A percentile compares a stretch with the other conserved stretches of the same genome.
phyloP scores from a whole-genome alignment of 1,284 basidiomycete genomes.

The Cryptococcus sp. region DNA sequence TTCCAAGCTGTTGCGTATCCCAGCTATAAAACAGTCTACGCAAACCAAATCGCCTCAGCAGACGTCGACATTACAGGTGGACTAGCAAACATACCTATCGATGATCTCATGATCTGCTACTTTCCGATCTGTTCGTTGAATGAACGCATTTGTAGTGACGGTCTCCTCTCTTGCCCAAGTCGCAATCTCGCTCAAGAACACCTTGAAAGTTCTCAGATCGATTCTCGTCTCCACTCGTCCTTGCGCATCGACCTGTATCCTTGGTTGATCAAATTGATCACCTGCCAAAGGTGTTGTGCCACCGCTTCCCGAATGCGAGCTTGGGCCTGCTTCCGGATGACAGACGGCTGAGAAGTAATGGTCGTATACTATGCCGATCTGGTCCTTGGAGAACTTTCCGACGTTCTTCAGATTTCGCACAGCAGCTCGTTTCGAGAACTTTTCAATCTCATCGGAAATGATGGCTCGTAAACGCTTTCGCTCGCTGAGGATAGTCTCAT shows the following conservation, averaged over 20 bases:
- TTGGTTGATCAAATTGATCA: constrained; percentile 43
- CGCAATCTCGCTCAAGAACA: constrained; percentile 88
- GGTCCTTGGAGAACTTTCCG: constrained; percentile 82
- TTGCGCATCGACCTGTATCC: constrained; percentile 49
- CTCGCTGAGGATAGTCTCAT: constrained; percentile 89
- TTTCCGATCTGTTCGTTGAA: constrained; percentile 61
- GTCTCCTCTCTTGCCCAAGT: constrained; percentile 97
- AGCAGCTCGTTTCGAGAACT: constrained; percentile 92
- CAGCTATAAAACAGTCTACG: constrained; percentile 83
- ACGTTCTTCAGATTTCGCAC: constrained; percentile 83
- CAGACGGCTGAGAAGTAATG: constrained; percentile 85
- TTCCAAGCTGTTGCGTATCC: constrained; percentile 77
- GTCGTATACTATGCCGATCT: constrained; percentile 87
- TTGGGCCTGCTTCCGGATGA: constrained; percentile 56
- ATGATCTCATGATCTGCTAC: constrained; percentile 57
- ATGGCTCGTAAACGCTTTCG: constrained; percentile 84
- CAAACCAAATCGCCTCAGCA: not conserved
- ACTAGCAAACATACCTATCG: constrained; percentile 44
- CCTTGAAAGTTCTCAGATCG: constrained; percentile 78
- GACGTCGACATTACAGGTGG: not conserved
- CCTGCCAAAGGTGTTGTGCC: constrained; percentile 21
- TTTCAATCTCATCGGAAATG: constrained; percentile 91
- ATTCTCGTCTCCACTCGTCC: constrained; percentile 89
- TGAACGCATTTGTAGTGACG: constrained; percentile 87
- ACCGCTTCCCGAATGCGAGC: constrained; percentile 12